Base-by-base conservation (phyloP, 2,329 filamentous ascomycete genomes). In the Ophiostoma sp. region DNA sequence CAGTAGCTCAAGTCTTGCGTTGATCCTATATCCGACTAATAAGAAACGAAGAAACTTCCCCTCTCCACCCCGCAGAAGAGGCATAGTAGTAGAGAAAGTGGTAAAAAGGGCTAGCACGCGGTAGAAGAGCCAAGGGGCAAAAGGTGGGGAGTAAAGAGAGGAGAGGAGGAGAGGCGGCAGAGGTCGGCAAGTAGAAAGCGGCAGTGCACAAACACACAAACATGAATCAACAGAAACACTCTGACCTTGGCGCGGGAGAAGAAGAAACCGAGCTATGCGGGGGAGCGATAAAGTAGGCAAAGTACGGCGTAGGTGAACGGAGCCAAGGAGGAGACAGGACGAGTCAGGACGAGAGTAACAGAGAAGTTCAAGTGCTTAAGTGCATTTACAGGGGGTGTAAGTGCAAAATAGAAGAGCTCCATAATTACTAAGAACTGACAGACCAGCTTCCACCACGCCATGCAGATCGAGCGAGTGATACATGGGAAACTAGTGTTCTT, bases 341-440 rank as follows among this genome's bases (percentile, higher is more conserved):
- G 27, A 27, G 27, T 27, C 27, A 27, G 27, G 27, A 27, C 27
- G 27, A 27, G 27, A 27, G 27, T 27, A 27, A 27, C 27, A 27
- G 27, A 27, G 27, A 27, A 27, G 27, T 27, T 27, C 27, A 27
- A 27, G 27, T 27, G 27, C 27, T 27, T n/a, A 47, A 16, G n/a
- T 7, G 9, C 8, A 16, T 38, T 45, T 38, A 16, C n/a, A 66
- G 36, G 4, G 41, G 47, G 5, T 36, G 27, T 12, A 42, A 52
- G 12, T 36, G 36, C 38, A 45, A 38, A 12, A 47, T 18, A 11
- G 3, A 45, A 36, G 6, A 14, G 64, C 6, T 52, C 68, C 68
- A 58, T 45, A 38, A 67, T 71, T 68, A 55, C 65, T 70, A 69
- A 70, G 68, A 67, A 40, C 58, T 70, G 69, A 70, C 69, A 65